These are phyloP conservation scores for Nepenthes gracilis DNA, from an alignment of 148 eudicot genomes.

Conservation along the genomic window DNA sequence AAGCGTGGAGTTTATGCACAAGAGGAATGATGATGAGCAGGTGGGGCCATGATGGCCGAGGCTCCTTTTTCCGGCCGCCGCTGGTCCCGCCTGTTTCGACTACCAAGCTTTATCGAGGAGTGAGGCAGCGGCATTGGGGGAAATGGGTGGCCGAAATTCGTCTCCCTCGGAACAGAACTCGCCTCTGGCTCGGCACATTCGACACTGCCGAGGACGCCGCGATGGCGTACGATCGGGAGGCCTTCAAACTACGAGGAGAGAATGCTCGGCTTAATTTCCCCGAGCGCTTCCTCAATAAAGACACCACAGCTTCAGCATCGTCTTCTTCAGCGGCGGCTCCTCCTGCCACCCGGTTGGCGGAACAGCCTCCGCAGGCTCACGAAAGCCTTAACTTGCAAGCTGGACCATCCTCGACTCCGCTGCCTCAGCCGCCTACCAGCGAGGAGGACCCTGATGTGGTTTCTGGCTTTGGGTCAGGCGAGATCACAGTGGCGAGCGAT, in stretches of 20 bases:
- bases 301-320: neutral
- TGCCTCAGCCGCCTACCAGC: too few species aligned
- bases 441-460: neutral
- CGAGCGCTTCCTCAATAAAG: conserved; percentile 7
- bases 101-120: conserved; percentile 24
- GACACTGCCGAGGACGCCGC: conserved; percentile 30
- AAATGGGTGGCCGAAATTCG: conserved; percentile 43
- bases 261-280: conserved; percentile 29
- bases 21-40: conserved; percentile 41
- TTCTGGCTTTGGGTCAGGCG: neutral
- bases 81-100: neutral
- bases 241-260: conserved; percentile 22
- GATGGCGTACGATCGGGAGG: conserved; percentile 31
- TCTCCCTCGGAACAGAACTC: conserved; percentile 25
- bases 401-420: too few species aligned
- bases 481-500: neutral
- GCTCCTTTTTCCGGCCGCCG: neutral
- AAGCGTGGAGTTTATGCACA: conserved; percentile 59
- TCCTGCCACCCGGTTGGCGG: neutral
- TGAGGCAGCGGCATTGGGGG: conserved; percentile 34
- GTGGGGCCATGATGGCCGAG: neutral
- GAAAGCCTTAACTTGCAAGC: neutral
- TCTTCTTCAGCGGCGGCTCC: neutral
- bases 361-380: neutral
- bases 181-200: conserved; percentile 36